phyloP scores from a whole-genome alignment of 2,329 filamentous ascomycete species.

The Penicillium griseofulvum region DNA sequence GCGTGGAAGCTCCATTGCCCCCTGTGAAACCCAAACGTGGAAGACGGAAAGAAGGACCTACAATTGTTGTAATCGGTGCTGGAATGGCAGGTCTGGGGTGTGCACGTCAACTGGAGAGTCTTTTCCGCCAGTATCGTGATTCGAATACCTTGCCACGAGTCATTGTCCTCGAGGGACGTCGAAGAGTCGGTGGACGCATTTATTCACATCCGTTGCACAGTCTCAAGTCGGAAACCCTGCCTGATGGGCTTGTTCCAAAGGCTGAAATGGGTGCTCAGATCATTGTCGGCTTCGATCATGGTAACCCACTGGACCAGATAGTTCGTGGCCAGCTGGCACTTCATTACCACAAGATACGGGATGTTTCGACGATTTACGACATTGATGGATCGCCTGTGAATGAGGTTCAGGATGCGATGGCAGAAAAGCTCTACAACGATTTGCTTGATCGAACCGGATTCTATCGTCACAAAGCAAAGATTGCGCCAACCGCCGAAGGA shows the following conservation, averaged over 20 bases:
- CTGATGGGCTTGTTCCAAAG: constrained; percentile 63
- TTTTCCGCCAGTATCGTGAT: constrained; percentile 76
- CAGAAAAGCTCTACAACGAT: constrained; percentile 92
- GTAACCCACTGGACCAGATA: constrained; percentile 88
- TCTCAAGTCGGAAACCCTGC: constrained; percentile 54
- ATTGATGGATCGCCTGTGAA: constrained; percentile 64
- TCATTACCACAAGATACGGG: constrained; percentile 76
- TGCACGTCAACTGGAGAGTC: constrained; percentile 82
- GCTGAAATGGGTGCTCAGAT: constrained; percentile 99
- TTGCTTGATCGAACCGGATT: constrained; percentile 87
- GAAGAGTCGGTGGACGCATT: constrained; percentile 84
- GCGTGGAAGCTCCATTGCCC: constrained; percentile 65
- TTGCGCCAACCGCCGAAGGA: constrained; percentile 72
- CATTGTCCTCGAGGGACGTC: constrained; percentile 80
- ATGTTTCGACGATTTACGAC: constrained; percentile 86
- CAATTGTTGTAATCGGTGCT: constrained; percentile 82
- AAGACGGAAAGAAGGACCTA: constrained; percentile 58
- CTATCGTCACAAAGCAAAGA: constrained; percentile 76
- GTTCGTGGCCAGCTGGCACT: constrained; percentile 87
- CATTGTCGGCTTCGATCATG: constrained; percentile 92
- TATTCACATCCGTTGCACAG: constrained; percentile 74
- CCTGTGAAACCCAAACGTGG: constrained; percentile 40
- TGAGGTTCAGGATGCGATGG: constrained; percentile 71
- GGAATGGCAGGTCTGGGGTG: constrained; percentile 93
- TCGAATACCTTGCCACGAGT: constrained; percentile 67